Evolutionary conservation across 306 rosid species (phyloP).

Genomic region (Echinosophora koreensis): DNA sequence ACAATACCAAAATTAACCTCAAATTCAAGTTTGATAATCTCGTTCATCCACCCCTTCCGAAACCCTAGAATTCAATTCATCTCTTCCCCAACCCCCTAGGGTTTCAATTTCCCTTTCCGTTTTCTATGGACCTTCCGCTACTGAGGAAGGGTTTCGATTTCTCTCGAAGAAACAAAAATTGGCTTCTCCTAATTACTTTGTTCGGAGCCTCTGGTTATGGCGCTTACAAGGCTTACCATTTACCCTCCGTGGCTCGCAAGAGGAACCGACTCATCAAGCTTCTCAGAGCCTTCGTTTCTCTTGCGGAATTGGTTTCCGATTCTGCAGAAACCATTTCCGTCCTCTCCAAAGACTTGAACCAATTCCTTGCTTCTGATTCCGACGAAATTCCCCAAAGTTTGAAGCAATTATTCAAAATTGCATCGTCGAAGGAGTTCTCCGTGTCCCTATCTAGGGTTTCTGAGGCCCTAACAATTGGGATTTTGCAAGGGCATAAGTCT

Average conservation of each 20-base stretch:
- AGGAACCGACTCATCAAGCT: conserved; percentile 62
- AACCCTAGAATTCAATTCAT: conserved; percentile 31
- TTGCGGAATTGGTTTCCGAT: conserved; percentile 67
- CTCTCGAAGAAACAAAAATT: conserved; percentile 55
- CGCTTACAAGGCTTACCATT: conserved; percentile 67
- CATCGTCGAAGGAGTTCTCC: conserved; percentile 68
- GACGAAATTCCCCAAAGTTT: conserved; percentile 82
- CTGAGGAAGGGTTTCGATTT: conserved; percentile 57
- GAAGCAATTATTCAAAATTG: conserved; percentile 81
- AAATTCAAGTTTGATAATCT: background rate
- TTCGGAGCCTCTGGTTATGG: conserved; percentile 81
- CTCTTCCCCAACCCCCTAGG: background rate
- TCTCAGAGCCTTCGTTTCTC: conserved; percentile 65
- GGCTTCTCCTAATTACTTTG: conserved; percentile 64
- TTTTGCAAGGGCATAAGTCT: conserved; percentile 58
- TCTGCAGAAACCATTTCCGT: conserved; percentile 69
- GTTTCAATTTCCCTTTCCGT: conserved; percentile 1
- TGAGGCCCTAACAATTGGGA: conserved; percentile 70
- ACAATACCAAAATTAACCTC: background rate
- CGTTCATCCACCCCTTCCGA: background rate
- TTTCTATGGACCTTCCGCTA: conserved; percentile 67
- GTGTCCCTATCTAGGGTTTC: conserved; percentile 58
- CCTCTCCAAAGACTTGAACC: conserved; percentile 72
- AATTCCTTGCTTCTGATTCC: conserved; percentile 70
- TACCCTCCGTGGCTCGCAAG: conserved; percentile 66